Percentiles rank a stretch among this genome's conserved stretches.
Evolutionary conservation across 768 basidiomycete genomes (phyloP).

Genomic region (Boletus reticulatus): DNA sequence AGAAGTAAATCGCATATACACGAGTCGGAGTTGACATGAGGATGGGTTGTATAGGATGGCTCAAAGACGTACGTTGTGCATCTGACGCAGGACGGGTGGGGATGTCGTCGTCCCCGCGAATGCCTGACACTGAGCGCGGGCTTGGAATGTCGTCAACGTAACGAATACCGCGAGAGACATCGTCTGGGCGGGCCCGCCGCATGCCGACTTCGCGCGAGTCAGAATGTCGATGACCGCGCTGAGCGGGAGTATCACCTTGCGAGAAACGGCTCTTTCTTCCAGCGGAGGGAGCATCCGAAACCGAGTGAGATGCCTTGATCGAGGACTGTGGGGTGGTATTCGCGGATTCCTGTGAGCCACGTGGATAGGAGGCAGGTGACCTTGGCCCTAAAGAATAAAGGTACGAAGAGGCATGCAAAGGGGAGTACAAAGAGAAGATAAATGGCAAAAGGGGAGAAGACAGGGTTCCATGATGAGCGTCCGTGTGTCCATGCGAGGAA

Average conservation of each 20-base stretch:
- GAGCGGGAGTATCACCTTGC: slow-evolving; percentile 16
- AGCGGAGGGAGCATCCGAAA: slow-evolving; percentile 4
- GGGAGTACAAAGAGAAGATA: slow-evolving; percentile 28
- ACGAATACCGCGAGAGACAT: slow-evolving; percentile 8
- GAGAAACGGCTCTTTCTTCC: slow-evolving; percentile 23
- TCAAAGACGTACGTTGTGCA: slow-evolving; percentile 39
- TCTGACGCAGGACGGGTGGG: slow-evolving; percentile 24
- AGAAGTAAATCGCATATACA: slow-evolving; percentile 18
- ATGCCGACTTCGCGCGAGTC: slow-evolving; percentile 15
- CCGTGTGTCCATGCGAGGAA: slow-evolving; percentile 39
- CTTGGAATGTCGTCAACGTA: slow-evolving; percentile 19
- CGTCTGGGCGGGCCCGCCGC: slow-evolving; percentile 22
- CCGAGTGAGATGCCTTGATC: slow-evolving; percentile 16
- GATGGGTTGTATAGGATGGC: slow-evolving; percentile 27
- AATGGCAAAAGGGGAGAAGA: slow-evolving; percentile 31
- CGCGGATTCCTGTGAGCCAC: slow-evolving; percentile 27
- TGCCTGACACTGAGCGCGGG: slow-evolving; percentile 16
- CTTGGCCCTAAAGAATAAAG: slow-evolving; percentile 43
- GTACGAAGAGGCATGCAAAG: slow-evolving; percentile 29
- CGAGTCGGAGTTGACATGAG: slow-evolving; percentile 28
- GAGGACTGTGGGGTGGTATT: slow-evolving; percentile 7
- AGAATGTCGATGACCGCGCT: slow-evolving; percentile 9
- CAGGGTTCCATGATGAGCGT: slow-evolving; percentile 40
- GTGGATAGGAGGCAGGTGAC: slow-evolving; percentile 35
- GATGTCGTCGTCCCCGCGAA: slow-evolving; percentile 19